phyloP scores from a whole-genome alignment of 2,329 filamentous ascomycete genomes.

The Gyromitra esculenta region DNA sequence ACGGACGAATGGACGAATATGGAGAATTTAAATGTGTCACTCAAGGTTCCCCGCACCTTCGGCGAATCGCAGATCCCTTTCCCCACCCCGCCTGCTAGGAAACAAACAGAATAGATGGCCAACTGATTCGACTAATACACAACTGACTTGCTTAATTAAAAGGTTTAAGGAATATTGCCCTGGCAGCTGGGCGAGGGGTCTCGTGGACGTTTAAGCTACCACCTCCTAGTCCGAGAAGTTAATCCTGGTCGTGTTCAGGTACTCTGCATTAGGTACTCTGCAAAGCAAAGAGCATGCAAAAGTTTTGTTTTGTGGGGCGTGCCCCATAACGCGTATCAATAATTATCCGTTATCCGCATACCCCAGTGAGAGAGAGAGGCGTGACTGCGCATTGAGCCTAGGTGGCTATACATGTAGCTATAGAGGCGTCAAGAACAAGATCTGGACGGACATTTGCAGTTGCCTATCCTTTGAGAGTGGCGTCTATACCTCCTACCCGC shows the following conservation, averaged over 20 bases:
- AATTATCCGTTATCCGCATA: constrained; percentile 9
- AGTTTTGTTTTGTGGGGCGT: not conserved
- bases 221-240: constrained; percentile 10
- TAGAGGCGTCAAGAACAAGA: not conserved
- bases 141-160: constrained; percentile 7
- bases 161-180: not conserved
- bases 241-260: not conserved
- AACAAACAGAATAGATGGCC: not conserved
- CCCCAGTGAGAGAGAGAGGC: constrained; percentile 9
- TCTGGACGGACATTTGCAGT: not conserved
- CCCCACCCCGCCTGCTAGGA: constrained; percentile 7
- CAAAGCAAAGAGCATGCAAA: constrained; percentile 3
- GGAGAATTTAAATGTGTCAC: constrained; percentile 6
- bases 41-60: constrained; percentile 45
- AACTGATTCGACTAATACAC: not conserved
- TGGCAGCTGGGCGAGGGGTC: constrained; percentile 15
- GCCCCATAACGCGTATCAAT: not conserved
- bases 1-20: constrained; percentile 40
- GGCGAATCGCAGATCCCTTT: constrained; percentile 33
- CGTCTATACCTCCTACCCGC: not conserved
- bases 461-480: not conserved
- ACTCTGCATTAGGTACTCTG: not conserved
- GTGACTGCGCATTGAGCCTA: constrained; percentile 7
- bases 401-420: not conserved
- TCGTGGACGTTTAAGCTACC: constrained; percentile 3